These are phyloP conservation scores for Talaromyces liani DNA, from an alignment of 495 filamentous ascomycete species.

Conservation along the genomic window DNA sequence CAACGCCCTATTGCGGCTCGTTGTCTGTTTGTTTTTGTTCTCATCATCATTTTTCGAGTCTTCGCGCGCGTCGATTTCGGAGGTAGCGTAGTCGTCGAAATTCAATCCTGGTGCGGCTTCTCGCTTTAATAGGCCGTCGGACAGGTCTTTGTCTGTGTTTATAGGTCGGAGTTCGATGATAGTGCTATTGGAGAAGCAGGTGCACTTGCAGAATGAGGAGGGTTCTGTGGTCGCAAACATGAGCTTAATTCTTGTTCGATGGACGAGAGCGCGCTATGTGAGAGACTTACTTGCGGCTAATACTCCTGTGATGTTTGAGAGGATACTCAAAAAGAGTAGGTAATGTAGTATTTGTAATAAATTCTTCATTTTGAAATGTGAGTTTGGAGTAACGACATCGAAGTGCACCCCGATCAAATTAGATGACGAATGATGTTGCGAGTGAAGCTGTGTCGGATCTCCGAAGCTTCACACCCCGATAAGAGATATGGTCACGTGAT, in stretches of 20 bases:
- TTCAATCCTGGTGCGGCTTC: neutral
- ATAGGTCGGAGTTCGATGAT: conserved; percentile 59
- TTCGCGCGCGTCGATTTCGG: conserved; percentile 4
- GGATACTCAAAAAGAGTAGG: neutral
- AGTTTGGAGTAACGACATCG: neutral
- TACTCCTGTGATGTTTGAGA: neutral
- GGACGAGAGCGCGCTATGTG: neutral
- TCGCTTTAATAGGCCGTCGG: conserved; percentile 11
- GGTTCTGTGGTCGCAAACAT: conserved; percentile 27
- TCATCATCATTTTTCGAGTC: conserved; percentile 6
- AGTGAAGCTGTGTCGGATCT: neutral
- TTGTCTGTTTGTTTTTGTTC: conserved; percentile 18
- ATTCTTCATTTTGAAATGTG: neutral
- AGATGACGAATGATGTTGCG: neutral
- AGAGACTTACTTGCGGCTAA: conserved; percentile 5
- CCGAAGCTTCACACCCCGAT: neutral
- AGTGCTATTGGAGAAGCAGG: conserved; percentile 83
- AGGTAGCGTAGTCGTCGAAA: neutral
- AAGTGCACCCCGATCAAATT: neutral
- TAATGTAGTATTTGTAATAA: neutral
- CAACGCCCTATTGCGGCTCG: conserved; percentile 24
- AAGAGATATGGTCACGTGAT: neutral
- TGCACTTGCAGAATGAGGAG: conserved; percentile 97
- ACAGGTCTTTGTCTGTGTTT: conserved; percentile 26
- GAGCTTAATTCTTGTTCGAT: neutral